Conservation (phyloP, 352 stramenopile genomes). For the Salisapilia sapeloensis region DNA sequence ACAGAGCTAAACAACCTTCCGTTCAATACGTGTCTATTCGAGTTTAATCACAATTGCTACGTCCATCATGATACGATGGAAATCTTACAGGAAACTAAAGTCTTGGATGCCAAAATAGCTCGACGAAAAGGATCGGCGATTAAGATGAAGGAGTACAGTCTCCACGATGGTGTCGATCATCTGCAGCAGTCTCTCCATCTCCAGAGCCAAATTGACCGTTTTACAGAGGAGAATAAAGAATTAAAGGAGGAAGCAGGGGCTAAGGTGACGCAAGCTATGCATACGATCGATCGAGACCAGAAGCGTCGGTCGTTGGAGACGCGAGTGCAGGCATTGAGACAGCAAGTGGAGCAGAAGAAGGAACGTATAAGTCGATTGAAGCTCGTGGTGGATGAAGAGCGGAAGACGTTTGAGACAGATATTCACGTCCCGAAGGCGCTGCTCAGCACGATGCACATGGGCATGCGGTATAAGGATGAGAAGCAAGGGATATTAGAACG, state of each 20-base stretch:
- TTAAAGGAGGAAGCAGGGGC: conserved; percentile 37
- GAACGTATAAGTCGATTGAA: conserved; percentile 35
- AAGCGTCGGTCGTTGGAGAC: conserved; percentile 21
- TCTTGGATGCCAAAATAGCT: conserved; percentile 48
- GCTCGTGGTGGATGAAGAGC: conserved; percentile 53
- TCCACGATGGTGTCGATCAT: conserved; percentile 56
- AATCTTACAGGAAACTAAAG: conserved; percentile 37
- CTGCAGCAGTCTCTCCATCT: conserved; percentile 33
- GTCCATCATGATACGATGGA: conserved; percentile 57
- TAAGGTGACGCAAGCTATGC: conserved; percentile 17
- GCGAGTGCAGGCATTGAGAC: conserved; percentile 23
- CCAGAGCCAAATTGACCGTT: conserved; percentile 23
- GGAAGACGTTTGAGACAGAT: conserved; percentile 57
- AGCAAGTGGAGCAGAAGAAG: conserved; percentile 34
- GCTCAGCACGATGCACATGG: conserved; percentile 65
- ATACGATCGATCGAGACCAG: conserved; percentile 24
- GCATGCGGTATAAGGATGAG: conserved; percentile 67
- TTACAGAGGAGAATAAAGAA: conserved; percentile 18
- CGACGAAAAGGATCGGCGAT: conserved; percentile 60
- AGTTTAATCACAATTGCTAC: conserved; percentile 47
- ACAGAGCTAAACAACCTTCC: conserved; percentile 48
- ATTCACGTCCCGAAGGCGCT: conserved; percentile 69
- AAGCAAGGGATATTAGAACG: conserved; percentile 60
- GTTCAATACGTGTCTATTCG: conserved; percentile 69
- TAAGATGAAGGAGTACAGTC: conserved; percentile 57